Percentiles rank a stretch among this genome's conserved stretches.
Conservation (phyloP, 1,139 yeast genomes). For the Saccharomyces hybrid region DNA sequence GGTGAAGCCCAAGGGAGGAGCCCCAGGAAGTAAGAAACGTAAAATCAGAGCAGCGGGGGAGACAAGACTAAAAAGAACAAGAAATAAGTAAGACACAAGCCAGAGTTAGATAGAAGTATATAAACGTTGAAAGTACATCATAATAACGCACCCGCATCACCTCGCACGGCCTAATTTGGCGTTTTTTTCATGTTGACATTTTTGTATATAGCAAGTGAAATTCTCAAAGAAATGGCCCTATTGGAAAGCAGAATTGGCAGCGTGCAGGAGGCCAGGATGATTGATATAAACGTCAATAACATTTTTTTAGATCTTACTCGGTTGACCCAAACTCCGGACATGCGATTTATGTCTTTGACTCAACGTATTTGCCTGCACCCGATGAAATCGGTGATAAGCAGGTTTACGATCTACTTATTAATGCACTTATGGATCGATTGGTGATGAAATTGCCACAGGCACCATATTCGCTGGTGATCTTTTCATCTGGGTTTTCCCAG, state of each 20-base stretch:
- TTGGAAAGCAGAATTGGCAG: not conserved
- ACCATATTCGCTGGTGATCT: conserved; percentile 60
- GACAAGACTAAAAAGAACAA: conserved; percentile 41
- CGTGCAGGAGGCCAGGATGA: not conserved
- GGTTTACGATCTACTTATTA: conserved; percentile 36
- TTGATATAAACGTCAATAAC: conserved; percentile 33
- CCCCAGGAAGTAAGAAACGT: conserved; percentile 37
- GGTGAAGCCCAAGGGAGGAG: conserved; percentile 11
- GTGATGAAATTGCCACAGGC: conserved; percentile 41
- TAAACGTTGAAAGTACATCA: not conserved
- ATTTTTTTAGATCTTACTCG: conserved; percentile 52
- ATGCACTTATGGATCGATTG: conserved; percentile 34
- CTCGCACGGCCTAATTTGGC: not conserved
- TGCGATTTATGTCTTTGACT: conserved; percentile 67
- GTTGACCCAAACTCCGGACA: conserved; percentile 53
- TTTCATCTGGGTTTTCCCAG: conserved; percentile 65
- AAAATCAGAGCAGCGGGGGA: conserved; percentile 66
- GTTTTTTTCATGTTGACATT: not conserved
- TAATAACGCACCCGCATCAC: not conserved
- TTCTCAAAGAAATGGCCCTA: not conserved
- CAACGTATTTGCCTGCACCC: conserved; percentile 60
- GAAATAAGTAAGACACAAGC: not conserved
- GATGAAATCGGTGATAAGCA: conserved; percentile 32
- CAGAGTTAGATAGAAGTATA: not conserved
- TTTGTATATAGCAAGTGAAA: not conserved